These are phyloP conservation scores for Serendipita indica DNA, from an alignment of 768 basidiomycete species.

Conservation along the genomic window DNA sequence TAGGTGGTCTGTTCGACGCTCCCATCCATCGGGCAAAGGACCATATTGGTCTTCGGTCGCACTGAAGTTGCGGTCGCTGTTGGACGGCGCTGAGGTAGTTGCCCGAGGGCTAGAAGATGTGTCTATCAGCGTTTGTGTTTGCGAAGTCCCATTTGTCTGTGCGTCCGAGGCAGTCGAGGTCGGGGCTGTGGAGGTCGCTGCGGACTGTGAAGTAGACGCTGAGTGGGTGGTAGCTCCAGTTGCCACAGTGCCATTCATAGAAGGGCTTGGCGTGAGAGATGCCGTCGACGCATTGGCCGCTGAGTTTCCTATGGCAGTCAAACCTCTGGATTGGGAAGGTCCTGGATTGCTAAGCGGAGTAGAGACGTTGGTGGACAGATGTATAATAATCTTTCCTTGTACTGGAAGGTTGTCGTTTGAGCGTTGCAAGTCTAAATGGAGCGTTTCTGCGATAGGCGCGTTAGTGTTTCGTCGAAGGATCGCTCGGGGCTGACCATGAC, in stretches of 20 bases:
- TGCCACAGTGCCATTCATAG: not conserved
- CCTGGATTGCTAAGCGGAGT: constrained; percentile 52
- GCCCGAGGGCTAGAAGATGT: not conserved
- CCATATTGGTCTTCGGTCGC: constrained; percentile 43
- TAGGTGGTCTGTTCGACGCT: constrained; percentile 57
- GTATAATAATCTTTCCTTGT: constrained; percentile 66
- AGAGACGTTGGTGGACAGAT: constrained; percentile 25
- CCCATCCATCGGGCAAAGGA: constrained; percentile 67
- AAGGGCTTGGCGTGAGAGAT: constrained; percentile 5
- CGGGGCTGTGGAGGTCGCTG: not conserved
- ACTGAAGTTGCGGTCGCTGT: constrained; percentile 10
- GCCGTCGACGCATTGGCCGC: not conserved
- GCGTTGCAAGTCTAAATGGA: constrained; percentile 61
- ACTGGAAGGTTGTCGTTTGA: constrained; percentile 61
- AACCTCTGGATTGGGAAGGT: constrained; percentile 50
- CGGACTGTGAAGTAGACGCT: not conserved
- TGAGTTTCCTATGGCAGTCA: constrained; percentile 29
- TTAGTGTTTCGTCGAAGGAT: constrained; percentile 1
- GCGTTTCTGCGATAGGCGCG: constrained; percentile 50
- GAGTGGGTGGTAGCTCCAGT: not conserved
- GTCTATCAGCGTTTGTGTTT: not conserved
- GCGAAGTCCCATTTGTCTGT: not conserved
- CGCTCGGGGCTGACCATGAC: constrained; percentile 23
- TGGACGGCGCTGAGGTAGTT: not conserved
- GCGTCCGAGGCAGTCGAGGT: not conserved